phyloP scores from a whole-genome alignment of 2,329 filamentous ascomycete genomes.

The Fusarium protoensiforme region DNA sequence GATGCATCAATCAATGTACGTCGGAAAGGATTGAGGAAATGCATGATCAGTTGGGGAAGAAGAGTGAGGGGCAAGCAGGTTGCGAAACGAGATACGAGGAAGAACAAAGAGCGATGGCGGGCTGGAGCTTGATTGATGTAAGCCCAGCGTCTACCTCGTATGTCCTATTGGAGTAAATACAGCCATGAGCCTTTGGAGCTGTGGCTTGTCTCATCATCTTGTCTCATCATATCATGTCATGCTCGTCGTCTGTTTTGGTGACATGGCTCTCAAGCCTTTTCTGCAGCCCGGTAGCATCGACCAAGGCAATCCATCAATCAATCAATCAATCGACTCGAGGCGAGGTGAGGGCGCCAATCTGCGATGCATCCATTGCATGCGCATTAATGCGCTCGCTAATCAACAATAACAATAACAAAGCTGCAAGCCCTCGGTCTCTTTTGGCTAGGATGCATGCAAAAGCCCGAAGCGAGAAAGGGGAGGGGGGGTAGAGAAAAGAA shows the following conservation, averaged over 20 bases:
- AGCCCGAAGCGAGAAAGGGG: neutral
- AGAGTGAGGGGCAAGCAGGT: slow-evolving; percentile 1
- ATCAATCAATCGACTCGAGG: neutral
- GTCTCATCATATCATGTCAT: slow-evolving; percentile 17
- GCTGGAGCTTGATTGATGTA: slow-evolving; percentile 29
- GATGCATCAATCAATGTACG: slow-evolving; percentile 27
- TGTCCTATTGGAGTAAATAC: slow-evolving; percentile 5
- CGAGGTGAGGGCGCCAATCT: neutral
- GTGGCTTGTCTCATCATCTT: slow-evolving; percentile 12
- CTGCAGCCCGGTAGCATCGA: slow-evolving; percentile 8
- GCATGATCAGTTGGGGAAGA: slow-evolving; percentile 2
- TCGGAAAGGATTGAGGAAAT: slow-evolving; percentile 22
- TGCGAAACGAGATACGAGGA: slow-evolving; percentile 20
- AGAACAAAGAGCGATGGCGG: slow-evolving; percentile 4
- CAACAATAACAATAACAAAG: neutral
- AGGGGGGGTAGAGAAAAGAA: neutral
- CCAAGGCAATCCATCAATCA: neutral
- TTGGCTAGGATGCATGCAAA: neutral
- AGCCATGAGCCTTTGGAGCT: neutral
- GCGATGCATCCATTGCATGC: slow-evolving; percentile 11
- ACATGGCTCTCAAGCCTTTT: slow-evolving; percentile 7
- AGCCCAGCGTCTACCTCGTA: neutral
- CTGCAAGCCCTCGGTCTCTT: neutral
- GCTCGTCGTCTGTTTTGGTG: neutral
- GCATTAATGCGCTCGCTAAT: slow-evolving; percentile 10